These are phyloP conservation scores for Hygrocybe coccinea DNA, from an alignment of 768 basidiomycete genomes.

Conservation along the genomic window DNA sequence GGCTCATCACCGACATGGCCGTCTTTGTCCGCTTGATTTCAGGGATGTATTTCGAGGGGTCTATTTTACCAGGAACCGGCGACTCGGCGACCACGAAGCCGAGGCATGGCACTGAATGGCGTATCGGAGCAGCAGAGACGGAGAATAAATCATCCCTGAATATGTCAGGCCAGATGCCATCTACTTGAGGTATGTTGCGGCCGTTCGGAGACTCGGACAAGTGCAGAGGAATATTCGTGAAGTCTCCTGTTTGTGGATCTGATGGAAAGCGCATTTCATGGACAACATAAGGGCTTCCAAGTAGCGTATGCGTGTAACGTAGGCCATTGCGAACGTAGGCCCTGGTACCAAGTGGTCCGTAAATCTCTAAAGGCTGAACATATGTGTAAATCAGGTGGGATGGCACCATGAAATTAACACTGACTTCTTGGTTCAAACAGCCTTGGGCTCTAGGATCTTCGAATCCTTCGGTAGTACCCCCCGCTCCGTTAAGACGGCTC, in stretches of 20 bases:
- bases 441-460: conserved; percentile 55
- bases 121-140: conserved; percentile 72
- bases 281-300: conserved; percentile 67
- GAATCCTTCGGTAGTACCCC: conserved; percentile 51
- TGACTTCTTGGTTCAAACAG: conserved; percentile 33
- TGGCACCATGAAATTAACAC: conserved; percentile 12
- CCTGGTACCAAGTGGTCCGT: conserved; percentile 79
- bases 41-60: conserved; percentile 61
- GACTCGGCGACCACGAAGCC: conserved; percentile 73
- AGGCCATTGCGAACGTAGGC: conserved; percentile 71
- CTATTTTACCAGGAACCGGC: conserved; percentile 71
- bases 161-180: conserved; percentile 65
- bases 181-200: conserved; percentile 53
- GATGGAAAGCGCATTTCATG: conserved; percentile 71
- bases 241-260: conserved; percentile 53
- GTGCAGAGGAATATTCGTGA: conserved; percentile 43
- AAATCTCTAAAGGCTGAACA: conserved; percentile 68
- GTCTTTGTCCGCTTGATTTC: conserved; percentile 66
- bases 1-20: conserved; percentile 61
- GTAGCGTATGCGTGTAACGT: conserved; percentile 60
- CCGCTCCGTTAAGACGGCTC: conserved; percentile 67
- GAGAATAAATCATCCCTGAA: conserved; percentile 52
- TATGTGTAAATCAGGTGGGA: neutral
- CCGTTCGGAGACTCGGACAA: conserved; percentile 55
- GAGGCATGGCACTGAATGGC: conserved; percentile 75